A percentile compares a stretch with the other conserved stretches of the same genome.
phyloP scores from a whole-genome alignment of 2,329 filamentous ascomycete species.

The Aspergillus transmontanensis region DNA sequence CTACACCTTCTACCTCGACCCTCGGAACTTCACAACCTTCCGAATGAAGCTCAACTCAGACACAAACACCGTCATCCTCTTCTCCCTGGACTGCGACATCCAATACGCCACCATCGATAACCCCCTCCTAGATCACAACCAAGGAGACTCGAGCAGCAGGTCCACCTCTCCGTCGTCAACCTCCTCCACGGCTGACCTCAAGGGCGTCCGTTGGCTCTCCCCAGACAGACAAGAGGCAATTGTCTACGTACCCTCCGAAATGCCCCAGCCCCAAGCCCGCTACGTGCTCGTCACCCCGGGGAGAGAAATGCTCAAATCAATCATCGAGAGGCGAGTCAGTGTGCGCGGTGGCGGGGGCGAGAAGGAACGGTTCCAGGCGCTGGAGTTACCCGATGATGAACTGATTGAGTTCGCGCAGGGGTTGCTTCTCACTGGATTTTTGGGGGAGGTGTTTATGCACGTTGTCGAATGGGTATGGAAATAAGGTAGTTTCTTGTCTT shows the following conservation, averaged over 20 bases:
- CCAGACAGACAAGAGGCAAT: slow-evolving; percentile 29
- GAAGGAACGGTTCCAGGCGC: slow-evolving; percentile 24
- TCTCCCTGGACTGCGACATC: slow-evolving; percentile 31
- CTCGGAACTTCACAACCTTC: slow-evolving; percentile 36
- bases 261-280: slow-evolving; percentile 11
- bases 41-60: slow-evolving; percentile 32
- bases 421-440: slow-evolving; percentile 25
- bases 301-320: slow-evolving; percentile 28
- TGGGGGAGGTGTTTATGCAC: slow-evolving; percentile 35
- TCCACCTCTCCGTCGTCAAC: slow-evolving; percentile 8
- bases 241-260: slow-evolving; percentile 16
- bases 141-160: neutral
- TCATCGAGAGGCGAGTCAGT: slow-evolving; percentile 28
- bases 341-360: slow-evolving; percentile 26
- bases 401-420: slow-evolving; percentile 36
- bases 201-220: slow-evolving; percentile 27
- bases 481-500: neutral
- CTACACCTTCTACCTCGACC: slow-evolving; percentile 34
- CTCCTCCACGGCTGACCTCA: slow-evolving; percentile 6
- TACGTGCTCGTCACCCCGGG: slow-evolving; percentile 33
- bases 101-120: slow-evolving; percentile 26
- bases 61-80: slow-evolving; percentile 33
- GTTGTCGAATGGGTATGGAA: slow-evolving; percentile 35
- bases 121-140: neutral
- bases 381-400: slow-evolving; percentile 26